These are phyloP conservation scores for Nicotiana sylvestris DNA, from an alignment of 257 asterid species.

Conservation along the genomic window DNA sequence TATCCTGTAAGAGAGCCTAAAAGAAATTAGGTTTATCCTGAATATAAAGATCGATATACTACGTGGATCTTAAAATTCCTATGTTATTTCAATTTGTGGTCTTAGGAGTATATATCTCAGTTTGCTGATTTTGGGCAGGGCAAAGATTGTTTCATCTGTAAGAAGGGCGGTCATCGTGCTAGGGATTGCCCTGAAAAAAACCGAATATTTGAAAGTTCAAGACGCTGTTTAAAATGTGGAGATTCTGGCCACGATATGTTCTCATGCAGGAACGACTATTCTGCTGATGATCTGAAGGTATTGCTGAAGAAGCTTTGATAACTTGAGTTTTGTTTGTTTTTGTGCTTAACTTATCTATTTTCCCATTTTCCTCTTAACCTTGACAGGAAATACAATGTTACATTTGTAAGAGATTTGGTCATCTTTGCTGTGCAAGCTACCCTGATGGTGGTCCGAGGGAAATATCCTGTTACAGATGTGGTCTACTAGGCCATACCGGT, in stretches of 20 bases:
- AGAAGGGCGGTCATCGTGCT: slow-evolving; percentile 84
- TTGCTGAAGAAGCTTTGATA: slow-evolving; percentile 3
- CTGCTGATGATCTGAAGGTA: slow-evolving; percentile 78
- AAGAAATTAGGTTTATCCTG: background rate
- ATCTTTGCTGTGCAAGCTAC: slow-evolving; percentile 70
- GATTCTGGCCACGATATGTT: slow-evolving; percentile 82
- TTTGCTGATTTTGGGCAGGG: slow-evolving; percentile 43
- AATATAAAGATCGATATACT: background rate
- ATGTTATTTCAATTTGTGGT: background rate
- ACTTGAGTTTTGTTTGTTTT: background rate
- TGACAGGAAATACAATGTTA: slow-evolving; percentile 76
- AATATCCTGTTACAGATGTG: slow-evolving; percentile 85
- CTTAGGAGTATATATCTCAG: background rate
- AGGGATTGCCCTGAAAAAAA: slow-evolving; percentile 77
- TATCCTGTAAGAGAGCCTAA: background rate
- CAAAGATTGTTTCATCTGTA: slow-evolving; percentile 80
- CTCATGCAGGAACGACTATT: slow-evolving; percentile 62
- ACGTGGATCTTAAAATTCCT: background rate
- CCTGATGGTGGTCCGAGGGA: slow-evolving; percentile 45
- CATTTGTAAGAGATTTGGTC: slow-evolving; percentile 70
- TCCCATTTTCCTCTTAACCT: background rate
- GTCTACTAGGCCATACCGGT: slow-evolving; percentile 86
- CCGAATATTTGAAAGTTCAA: slow-evolving; percentile 34
- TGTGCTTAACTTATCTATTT: background rate
- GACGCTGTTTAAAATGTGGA: slow-evolving; percentile 81